Percentiles rank a stretch among this genome's conserved stretches.
These are phyloP conservation scores for Pelargonium fulgidum DNA, from an alignment of 441 rosid genomes.

Conservation along the genomic window DNA sequence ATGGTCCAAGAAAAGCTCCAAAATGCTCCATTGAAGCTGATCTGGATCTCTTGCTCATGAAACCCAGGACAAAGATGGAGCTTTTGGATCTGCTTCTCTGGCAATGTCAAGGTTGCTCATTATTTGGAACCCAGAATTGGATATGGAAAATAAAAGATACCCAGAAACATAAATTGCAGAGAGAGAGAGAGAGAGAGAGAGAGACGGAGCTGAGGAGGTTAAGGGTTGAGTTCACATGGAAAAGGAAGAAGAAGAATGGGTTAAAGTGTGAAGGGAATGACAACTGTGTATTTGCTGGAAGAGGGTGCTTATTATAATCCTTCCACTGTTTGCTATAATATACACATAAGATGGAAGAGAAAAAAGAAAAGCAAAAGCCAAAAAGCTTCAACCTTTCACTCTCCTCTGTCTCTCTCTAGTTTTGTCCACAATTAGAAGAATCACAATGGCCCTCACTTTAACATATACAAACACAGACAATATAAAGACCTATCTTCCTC, in stretches of 20 bases:
- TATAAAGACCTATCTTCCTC: background rate
- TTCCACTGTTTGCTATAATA: background rate
- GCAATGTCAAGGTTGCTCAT: slow-evolving; percentile 16
- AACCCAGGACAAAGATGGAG: slow-evolving; percentile 20
- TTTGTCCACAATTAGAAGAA: slow-evolving; percentile 22
- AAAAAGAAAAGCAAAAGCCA: background rate
- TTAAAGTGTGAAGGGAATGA: slow-evolving; percentile 11
- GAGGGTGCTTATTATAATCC: slow-evolving; percentile 4
- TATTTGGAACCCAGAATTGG: background rate
- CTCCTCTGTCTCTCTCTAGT: background rate
- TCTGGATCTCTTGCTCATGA: slow-evolving; percentile 20
- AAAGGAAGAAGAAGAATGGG: background rate
- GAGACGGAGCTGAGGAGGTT: background rate
- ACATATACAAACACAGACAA: slow-evolving; percentile 28
- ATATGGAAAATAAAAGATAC: background rate
- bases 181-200: slow-evolving; percentile 12
- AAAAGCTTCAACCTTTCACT: background rate
- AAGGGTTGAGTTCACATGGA: background rate
- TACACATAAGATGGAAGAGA: too few relatives aligned
- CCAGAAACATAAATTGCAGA: background rate
- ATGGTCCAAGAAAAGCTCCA: slow-evolving; percentile 26
- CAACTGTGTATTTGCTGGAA: slow-evolving; percentile 39
- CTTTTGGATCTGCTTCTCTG: slow-evolving; percentile 30
- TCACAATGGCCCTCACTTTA: slow-evolving; percentile 24
- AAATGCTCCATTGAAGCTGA: slow-evolving; percentile 16